Evolutionary conservation across 108 stramenopile genomes (phyloP), one percentile per base, ranked within the genome.

Genomic region (Cylindrotheca closterium): DNA sequence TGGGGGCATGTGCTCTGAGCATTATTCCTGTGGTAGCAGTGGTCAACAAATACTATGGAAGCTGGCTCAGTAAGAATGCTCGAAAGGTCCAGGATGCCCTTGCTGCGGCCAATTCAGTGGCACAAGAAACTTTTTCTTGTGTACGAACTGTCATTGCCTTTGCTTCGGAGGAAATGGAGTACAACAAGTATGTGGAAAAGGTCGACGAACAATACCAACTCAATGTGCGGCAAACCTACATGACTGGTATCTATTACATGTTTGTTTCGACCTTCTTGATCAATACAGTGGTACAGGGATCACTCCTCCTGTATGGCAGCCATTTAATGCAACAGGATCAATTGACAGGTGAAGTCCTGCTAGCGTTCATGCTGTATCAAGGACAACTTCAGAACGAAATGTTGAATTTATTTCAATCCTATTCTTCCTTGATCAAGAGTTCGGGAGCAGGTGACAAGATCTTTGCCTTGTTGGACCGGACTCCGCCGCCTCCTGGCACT

Each of bases 311-410:
- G 33, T 58, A 90, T 46, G 95, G 95, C 21, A 74, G 81, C 4
- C 55, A 73, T 17, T 68, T 96, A 60, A 82, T 93, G 42, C 65
- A 81, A 47, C 58, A 77, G 4, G 79, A 79, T 29, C 55, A 55
- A 22, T 47, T 93, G 47, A 79, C 83, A 19, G 61, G 83, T 4
- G 90, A 91, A 49, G 67, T 90, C 8, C 84, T 98, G n/a, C 65
- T 98, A 27, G 90, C 96, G 19, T 98, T 98, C 70, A 96, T 98
- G 95, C 83, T 98, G 33, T 97, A 97, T 74, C 95, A 97, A 70
- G 86, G 88, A 3, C 82, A 91, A 42, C 79, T 98, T 19, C 91
- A 90, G 78, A 86, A 88, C 52, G 85, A 90, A 62, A 91, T 91
- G 55, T 60, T 93, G 75, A 91, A 96, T 68, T 77, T 98, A 24